Conservation (phyloP, 768 basidiomycete genomes). For the Termitomyces sp. region DNA sequence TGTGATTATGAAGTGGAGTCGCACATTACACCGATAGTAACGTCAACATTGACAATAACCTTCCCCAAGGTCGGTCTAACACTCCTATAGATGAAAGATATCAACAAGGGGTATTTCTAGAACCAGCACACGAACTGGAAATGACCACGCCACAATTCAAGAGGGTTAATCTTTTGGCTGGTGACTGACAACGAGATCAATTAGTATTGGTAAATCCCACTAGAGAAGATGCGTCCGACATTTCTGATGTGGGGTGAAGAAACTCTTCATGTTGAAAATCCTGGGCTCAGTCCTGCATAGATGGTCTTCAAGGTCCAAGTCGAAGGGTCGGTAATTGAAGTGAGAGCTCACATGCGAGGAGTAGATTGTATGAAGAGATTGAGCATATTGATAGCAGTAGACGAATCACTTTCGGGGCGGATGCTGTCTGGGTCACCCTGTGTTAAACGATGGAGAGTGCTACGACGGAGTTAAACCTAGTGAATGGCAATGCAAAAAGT, state of each 20-base stretch:
- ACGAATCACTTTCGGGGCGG: constrained; percentile 14
- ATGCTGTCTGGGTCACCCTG: constrained; percentile 9
- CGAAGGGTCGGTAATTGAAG: not conserved
- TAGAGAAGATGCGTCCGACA: constrained; percentile 4
- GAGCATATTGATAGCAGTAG: constrained; percentile 24
- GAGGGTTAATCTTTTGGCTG: constrained; percentile 16
- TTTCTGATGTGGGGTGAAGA: constrained; percentile 17
- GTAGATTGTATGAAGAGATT: constrained; percentile 27
- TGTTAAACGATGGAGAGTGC: constrained; percentile 10
- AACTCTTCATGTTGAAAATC: constrained; percentile 19
- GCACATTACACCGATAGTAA: constrained; percentile 35
- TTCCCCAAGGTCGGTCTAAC: constrained; percentile 31
- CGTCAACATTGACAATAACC: constrained; percentile 37
- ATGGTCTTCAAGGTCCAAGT: not conserved
- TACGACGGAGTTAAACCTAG: not conserved
- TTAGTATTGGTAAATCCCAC: not conserved
- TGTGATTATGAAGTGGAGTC: not conserved
- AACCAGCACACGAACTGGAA: constrained; percentile 29
- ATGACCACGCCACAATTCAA: constrained; percentile 36
- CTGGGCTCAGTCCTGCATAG: constrained; percentile 14
- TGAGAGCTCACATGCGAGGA: constrained; percentile 20
- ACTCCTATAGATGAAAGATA: constrained; percentile 23
- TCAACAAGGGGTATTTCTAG: not conserved
- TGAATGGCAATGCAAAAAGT: not conserved
- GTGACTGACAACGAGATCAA: constrained; percentile 3